Percentiles rank a stretch among this genome's conserved stretches.
phyloP scores from a whole-genome alignment of 2,329 filamentous ascomycete species.

The Esteya vermicola region DNA sequence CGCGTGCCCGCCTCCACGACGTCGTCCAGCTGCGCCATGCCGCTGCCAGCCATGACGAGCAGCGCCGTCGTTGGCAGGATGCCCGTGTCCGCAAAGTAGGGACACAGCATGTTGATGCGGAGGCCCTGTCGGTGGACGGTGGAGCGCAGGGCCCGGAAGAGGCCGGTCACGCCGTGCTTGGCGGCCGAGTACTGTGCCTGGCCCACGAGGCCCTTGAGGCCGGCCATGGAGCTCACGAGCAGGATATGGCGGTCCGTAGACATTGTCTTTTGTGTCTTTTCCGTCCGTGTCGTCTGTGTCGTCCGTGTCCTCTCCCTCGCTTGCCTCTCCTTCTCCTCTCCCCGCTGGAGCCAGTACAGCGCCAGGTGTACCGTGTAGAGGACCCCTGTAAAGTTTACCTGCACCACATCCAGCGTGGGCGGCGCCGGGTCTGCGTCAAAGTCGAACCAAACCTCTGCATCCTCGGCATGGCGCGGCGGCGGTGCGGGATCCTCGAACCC shows the following conservation, averaged over 20 bases:
- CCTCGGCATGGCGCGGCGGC: conserved; percentile 6
- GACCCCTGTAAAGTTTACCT: conserved; percentile 49
- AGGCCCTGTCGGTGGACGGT: conserved; percentile 33
- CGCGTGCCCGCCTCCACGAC: conserved; percentile 50
- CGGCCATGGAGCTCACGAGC: conserved; percentile 47
- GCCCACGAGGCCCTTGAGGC: conserved; percentile 26
- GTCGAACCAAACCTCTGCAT: too few species aligned
- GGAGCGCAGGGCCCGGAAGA: conserved; percentile 43
- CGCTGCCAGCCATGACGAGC: conserved; percentile 41
- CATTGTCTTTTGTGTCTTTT: too few species aligned
- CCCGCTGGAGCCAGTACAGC: conserved; percentile 39
- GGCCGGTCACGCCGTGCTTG: conserved; percentile 51
- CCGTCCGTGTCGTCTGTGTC: too few species aligned
- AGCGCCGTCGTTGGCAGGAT: conserved; percentile 33
- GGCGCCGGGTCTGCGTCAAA: conserved; percentile 21
- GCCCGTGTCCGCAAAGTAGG: conserved; percentile 49
- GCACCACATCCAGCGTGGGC: conserved; percentile 38
- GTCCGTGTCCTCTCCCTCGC: too few species aligned
- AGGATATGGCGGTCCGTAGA: conserved; percentile 45
- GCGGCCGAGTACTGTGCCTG: conserved; percentile 39
- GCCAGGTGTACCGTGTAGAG: conserved; percentile 51
- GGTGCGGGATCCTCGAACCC: conserved; percentile 29
- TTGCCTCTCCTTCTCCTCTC: too few species aligned
- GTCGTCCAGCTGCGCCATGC: conserved; percentile 36
- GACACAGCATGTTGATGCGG: conserved; percentile 49